These are phyloP conservation scores for Spergularia bocconei DNA, from an alignment of 148 eudicot species.

Conservation along the genomic window DNA sequence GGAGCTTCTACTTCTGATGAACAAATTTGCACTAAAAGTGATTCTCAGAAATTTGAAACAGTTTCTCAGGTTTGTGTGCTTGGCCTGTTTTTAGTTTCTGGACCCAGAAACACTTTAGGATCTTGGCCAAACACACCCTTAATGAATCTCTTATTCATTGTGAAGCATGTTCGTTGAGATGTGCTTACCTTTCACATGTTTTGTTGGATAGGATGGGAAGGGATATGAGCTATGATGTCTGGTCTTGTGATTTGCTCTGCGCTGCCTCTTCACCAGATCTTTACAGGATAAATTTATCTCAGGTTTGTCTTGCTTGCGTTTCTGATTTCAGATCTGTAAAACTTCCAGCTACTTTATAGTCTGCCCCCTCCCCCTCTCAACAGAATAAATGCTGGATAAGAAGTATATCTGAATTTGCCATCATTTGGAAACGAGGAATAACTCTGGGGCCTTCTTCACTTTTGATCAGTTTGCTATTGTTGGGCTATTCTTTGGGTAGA, in stretches of 20 bases:
- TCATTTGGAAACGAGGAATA: not conserved
- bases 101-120: too few species aligned
- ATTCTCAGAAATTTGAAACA: too few species aligned
- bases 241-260: slow-evolving; percentile 93
- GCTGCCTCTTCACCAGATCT: slow-evolving; percentile 98
- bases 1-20: too few species aligned
- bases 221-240: slow-evolving; percentile 74
- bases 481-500: too few species aligned
- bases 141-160: not conserved
- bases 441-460: too few species aligned
- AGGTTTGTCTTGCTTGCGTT: slow-evolving; percentile 44
- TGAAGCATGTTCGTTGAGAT: not conserved
- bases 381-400: not conserved
- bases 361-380: not conserved
- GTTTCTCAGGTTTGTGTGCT: too few species aligned
- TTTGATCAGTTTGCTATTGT: too few species aligned
- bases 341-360: not conserved
- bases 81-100: too few species aligned
- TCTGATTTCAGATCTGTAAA: not conserved
- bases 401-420: not conserved
- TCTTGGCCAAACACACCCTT: too few species aligned
- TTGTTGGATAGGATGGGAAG: slow-evolving; percentile 80
- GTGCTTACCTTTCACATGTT: slow-evolving; percentile 7
- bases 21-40: too few species aligned
- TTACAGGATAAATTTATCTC: slow-evolving; percentile 86